Evolutionary conservation across 2,329 filamentous ascomycete species (phyloP), one percentile per base, ranked within the genome.

Genomic region (Graphiopsis chlorocephala): DNA sequence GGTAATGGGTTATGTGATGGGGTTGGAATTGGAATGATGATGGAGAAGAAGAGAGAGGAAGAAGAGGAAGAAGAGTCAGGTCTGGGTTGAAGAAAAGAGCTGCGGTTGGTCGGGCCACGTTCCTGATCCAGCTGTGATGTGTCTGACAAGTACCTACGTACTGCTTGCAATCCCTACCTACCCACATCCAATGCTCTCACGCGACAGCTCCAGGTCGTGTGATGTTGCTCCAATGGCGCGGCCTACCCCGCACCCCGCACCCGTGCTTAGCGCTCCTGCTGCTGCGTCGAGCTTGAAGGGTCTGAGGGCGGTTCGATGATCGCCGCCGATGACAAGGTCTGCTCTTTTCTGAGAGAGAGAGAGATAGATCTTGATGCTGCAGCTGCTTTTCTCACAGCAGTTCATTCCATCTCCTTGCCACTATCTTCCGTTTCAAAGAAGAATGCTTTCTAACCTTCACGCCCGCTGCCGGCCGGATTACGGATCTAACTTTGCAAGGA

Each of bases 71-170:
- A 56, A 28, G 50, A 63, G 61, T 47, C 25, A 33, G 38, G 25
- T 42, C 17, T 50, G 58, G 58, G 38, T 45, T 20, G 38, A 50
- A 61, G 58, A 61, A 61, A 61, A 61, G 58, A 48, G 17, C 28
- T 53, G 50, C 50, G 42, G n/a, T 50, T 45, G 45, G 58, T 61
- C 58, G 58, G 58, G 58, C 42, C n/a, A 61, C 58, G 58, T 61
- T 61, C 58, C 58, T 61, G 58, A 47, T 45, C 26, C 29, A 50
- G 57, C 12, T 29, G 38, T 56, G 47, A 26, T 28, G n/a, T 38
- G 53, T 38, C 17, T 53, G 50, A 31, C 14, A 11, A 56, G 28
- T 45, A 50, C 56, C 42, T 23, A 61, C 58, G 57, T 61, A 52
- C 58, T 35, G 28, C 14, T 31, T 5, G 25, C n/a, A 42, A 58